Conservation (phyloP, 164 flowering plant species). For the Warburgia ugandensis region DNA sequence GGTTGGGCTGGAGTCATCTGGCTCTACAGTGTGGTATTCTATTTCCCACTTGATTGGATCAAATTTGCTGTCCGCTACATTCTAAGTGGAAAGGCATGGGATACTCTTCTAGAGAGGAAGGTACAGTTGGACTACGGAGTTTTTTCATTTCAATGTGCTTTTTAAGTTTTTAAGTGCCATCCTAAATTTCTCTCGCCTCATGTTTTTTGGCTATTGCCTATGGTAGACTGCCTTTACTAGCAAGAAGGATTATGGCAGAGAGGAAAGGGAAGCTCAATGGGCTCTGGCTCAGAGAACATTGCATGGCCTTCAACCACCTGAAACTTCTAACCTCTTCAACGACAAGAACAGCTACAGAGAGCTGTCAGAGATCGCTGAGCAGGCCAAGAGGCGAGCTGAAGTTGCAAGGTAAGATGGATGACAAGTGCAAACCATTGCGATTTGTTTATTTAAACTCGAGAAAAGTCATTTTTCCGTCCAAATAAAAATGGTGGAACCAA, state of each 20-base stretch:
- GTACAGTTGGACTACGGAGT: constrained; percentile 25
- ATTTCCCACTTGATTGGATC: constrained; percentile 71
- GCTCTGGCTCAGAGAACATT: constrained; percentile 92
- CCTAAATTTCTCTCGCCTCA: too few species aligned
- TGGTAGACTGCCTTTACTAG: constrained; percentile 92
- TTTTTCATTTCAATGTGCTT: not conserved
- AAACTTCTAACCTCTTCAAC: constrained; percentile 40
- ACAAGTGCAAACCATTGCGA: too few species aligned
- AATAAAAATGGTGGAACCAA: not conserved
- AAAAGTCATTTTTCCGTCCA: not conserved
- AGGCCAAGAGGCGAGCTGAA: constrained; percentile 94
- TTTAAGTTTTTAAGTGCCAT: too few species aligned
- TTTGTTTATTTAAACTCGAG: too few species aligned
- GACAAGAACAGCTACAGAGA: constrained; percentile 96
- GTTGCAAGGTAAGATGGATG: constrained; percentile 80
- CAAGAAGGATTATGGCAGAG: constrained; percentile 91
- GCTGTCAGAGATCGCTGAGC: constrained; percentile 95
- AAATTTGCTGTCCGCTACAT: constrained; percentile 77
- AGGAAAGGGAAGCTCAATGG: constrained; percentile 98
- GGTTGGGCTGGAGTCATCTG: constrained; percentile 99
- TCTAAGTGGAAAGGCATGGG: constrained; percentile 91
- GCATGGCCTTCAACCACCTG: constrained; percentile 92
- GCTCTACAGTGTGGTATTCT: constrained; percentile 80
- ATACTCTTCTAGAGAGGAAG: constrained; percentile 72
- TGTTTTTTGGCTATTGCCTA: not conserved